Conservation (phyloP, 208 protist genomes). For the Acanthamoeba lenticulata region DNA sequence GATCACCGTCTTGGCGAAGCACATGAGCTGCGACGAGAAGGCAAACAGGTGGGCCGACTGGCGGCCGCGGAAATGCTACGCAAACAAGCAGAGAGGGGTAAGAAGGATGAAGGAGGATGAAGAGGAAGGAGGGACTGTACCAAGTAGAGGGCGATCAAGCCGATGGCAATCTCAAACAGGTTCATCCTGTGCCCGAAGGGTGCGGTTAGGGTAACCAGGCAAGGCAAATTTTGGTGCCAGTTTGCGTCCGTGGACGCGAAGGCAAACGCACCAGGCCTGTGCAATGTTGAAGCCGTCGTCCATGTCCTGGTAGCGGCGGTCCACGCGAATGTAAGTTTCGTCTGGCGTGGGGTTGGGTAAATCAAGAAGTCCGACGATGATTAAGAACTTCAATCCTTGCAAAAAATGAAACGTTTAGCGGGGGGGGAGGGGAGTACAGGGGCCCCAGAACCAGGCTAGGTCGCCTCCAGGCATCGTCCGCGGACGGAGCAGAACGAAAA, state of each 20-base stretch:
- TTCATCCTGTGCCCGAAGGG: background rate
- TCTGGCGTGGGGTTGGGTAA: background rate
- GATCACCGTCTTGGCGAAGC: constrained; percentile 48
- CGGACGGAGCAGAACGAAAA: constrained; percentile 8
- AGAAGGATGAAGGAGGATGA: background rate
- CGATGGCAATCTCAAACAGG: constrained; percentile 2
- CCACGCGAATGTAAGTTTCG: constrained; percentile 5
- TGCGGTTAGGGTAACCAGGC: background rate
- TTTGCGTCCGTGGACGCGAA: background rate
- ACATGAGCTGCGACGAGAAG: constrained; percentile 48
- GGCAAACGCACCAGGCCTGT: background rate
- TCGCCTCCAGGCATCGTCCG: constrained; percentile 49
- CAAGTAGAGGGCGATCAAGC: background rate
- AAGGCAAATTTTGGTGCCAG: background rate
- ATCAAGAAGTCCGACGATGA: background rate
- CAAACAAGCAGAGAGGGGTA: background rate
- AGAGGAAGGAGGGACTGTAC: background rate
- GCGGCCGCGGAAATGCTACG: constrained; percentile 1
- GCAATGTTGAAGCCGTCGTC: constrained; percentile 35
- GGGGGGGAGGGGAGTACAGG: background rate
- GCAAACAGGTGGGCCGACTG: background rate
- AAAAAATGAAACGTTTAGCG: background rate
- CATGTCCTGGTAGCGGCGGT: constrained; percentile 16
- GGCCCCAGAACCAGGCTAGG: background rate
- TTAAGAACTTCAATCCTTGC: background rate